Evolutionary conservation across 306 rosid genomes (phyloP).

Genomic region (Rosa chinensis): DNA sequence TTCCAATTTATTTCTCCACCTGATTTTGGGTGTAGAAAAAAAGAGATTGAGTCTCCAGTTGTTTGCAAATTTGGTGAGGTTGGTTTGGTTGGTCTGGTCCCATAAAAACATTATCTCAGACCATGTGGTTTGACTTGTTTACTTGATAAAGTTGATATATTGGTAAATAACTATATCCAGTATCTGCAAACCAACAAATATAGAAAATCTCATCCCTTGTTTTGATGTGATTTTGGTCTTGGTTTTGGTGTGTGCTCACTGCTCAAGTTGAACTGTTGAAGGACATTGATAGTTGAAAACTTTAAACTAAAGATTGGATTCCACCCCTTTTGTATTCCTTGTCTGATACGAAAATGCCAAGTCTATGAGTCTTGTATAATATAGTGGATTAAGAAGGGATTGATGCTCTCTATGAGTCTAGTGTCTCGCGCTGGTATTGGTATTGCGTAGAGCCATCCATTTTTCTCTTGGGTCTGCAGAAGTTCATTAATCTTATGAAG

Average conservation of each 20-base stretch:
- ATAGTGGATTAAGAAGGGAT: background rate
- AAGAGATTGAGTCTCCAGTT: background rate
- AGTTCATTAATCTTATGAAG: background rate
- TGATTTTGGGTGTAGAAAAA: background rate
- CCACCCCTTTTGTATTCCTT: slow-evolving; percentile 8
- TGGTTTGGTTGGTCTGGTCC: slow-evolving; percentile 16
- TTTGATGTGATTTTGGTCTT: slow-evolving; percentile 16
- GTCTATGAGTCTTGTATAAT: background rate
- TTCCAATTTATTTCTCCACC: background rate
- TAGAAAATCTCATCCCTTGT: slow-evolving; percentile 14
- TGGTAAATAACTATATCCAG: background rate
- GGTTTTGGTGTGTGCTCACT: slow-evolving; percentile 10
- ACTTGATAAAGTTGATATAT: background rate
- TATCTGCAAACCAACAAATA: slow-evolving; percentile 7
- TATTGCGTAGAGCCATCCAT: background rate
- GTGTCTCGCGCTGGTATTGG: slow-evolving; percentile 4
- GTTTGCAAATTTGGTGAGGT: background rate
- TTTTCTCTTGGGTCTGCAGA: slow-evolving; percentile 3
- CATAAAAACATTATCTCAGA: background rate
- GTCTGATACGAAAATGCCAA: slow-evolving; percentile 4
- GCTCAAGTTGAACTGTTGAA: background rate
- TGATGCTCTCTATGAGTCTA: slow-evolving; percentile 1
- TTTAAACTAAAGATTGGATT: slow-evolving; percentile 11
- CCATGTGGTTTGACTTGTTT: slow-evolving; percentile 19
- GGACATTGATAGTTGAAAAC: slow-evolving; percentile 8